Conservation (phyloP, 164 flowering plant species). For the Liriodendron chinense region DNA sequence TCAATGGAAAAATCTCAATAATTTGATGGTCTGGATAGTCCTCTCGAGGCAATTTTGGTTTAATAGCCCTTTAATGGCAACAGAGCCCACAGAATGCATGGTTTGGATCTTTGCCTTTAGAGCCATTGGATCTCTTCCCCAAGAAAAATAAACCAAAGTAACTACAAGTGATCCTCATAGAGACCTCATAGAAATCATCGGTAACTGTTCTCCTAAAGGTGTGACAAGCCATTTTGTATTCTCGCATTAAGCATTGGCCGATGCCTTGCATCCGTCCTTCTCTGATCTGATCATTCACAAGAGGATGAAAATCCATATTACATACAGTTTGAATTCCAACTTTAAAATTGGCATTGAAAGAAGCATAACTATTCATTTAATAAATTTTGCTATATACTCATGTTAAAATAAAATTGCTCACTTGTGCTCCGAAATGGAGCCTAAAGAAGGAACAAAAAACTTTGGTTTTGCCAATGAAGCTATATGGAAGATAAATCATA, state of each 20-base stretch:
- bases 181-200: conserved; percentile 34
- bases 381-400: neutral
- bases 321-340: neutral
- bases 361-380: neutral
- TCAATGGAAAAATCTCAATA: too few species aligned
- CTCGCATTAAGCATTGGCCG: conserved; percentile 75
- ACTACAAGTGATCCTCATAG: neutral
- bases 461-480: neutral
- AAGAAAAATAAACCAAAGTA: neutral
- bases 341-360: neutral
- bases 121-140: neutral
- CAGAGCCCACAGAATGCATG: neutral
- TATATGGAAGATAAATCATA: neutral
- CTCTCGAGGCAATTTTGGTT: too few species aligned
- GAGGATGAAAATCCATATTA: neutral
- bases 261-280: conserved; percentile 82
- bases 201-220: conserved; percentile 61
- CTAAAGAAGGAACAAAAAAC: too few species aligned
- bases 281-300: conserved; percentile 54
- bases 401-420: too few species aligned
- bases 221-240: conserved; percentile 75
- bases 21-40: too few species aligned
- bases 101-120: neutral
- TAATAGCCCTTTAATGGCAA: too few species aligned
- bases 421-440: neutral